A percentile compares a stretch with the other conserved stretches of the same genome.
Evolutionary conservation across 805 yeast genomes (phyloP).

Genomic region (Starmerella stellata): DNA sequence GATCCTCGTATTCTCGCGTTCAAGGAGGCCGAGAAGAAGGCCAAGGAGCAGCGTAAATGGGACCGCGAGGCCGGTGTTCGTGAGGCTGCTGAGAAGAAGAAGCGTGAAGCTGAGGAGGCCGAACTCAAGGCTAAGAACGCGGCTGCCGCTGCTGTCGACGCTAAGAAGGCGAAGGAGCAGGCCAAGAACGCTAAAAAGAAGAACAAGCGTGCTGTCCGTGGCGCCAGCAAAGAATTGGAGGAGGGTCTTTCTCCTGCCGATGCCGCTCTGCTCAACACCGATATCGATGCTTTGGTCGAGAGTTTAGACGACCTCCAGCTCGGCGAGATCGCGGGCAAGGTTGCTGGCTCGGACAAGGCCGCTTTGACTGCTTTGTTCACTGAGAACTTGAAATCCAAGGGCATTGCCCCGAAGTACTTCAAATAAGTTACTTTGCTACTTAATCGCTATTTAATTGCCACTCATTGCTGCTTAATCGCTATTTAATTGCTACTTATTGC

Average conservation of each 20-base stretch:
- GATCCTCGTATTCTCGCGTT: conserved; percentile 90
- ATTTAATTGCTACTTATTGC: too few relatives aligned
- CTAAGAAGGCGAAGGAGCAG: conserved; percentile 80
- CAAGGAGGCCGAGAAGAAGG: conserved; percentile 88
- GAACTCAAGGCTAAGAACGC: conserved; percentile 63
- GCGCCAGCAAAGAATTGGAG: conserved; percentile 62
- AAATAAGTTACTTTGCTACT: conserved; percentile 7
- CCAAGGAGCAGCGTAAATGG: conserved; percentile 90
- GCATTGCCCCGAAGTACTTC: conserved; percentile 19
- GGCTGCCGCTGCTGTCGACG: conserved; percentile 40
- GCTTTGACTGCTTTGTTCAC: conserved; percentile 29
- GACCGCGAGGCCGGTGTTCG: conserved; percentile 95
- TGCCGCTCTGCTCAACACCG: conserved; percentile 30
- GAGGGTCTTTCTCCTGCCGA: conserved; percentile 47
- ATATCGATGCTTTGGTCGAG: conserved; percentile 62
- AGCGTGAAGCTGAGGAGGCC: conserved; percentile 74
- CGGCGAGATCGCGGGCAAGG: conserved; percentile 51
- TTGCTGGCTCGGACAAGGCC: conserved; percentile 39
- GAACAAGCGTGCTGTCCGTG: conserved; percentile 77
- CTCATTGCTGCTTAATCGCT: not conserved
- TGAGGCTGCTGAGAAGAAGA: conserved; percentile 86
- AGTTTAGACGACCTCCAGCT: conserved; percentile 63
- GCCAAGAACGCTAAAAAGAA: conserved; percentile 85
- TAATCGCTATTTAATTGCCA: not conserved
- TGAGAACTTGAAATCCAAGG: conserved; percentile 13